Evolutionary conservation across 2,329 filamentous ascomycete species (phyloP).

Genomic region (Coniochaeta ligniaria): DNA sequence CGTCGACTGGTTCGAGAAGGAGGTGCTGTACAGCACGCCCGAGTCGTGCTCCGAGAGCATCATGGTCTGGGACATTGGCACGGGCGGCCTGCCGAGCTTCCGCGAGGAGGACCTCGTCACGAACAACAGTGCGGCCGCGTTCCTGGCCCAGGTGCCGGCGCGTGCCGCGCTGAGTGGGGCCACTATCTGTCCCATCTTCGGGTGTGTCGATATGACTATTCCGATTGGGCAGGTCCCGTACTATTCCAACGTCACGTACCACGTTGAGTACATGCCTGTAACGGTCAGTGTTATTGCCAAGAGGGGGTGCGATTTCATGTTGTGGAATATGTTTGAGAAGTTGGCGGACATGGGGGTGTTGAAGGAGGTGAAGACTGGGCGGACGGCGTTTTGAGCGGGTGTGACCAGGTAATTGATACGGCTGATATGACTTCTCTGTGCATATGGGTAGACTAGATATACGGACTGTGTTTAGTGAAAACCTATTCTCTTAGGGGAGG

Average conservation of each 20-base stretch:
- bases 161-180: constrained; percentile 22
- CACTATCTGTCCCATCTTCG: constrained; percentile 26
- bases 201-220: constrained; percentile 30
- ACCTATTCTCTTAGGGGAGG: not conserved
- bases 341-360: constrained; percentile 29
- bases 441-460: not conserved
- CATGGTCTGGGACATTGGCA: constrained; percentile 33
- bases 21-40: constrained; percentile 25
- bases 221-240: constrained; percentile 34
- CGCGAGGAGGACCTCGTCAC: constrained; percentile 25
- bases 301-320: constrained; percentile 33
- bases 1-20: constrained; percentile 28
- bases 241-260: constrained; percentile 27
- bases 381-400: constrained; percentile 2
- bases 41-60: constrained; percentile 31
- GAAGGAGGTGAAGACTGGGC: constrained; percentile 27
- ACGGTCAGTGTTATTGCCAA: constrained; percentile 32
- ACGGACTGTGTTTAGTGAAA: not conserved
- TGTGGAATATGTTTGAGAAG: constrained; percentile 31
- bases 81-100: constrained; percentile 29
- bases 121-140: constrained; percentile 20
- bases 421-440: not conserved
- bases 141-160: constrained; percentile 21
- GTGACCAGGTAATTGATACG: not conserved
- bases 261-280: constrained; percentile 31